Evolutionary conservation across 2,329 filamentous ascomycete species (phyloP), one percentile per base, ranked within the genome.

Genomic region (Aspergillus thermomutatus): DNA sequence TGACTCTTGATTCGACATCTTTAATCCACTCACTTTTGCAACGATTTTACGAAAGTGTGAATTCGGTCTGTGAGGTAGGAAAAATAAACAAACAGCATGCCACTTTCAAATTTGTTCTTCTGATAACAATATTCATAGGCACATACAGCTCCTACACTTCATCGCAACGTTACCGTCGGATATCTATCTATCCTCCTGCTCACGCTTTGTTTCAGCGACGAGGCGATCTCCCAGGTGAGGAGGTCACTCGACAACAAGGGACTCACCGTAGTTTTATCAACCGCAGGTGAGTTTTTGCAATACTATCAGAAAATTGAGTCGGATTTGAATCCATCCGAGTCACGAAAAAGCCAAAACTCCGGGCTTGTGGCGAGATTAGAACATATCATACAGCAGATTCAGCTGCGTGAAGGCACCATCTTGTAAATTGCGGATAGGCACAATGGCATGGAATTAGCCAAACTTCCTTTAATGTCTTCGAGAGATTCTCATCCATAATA

Each of bases 171-270:
- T 27, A 87, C 89, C 1, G 86, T 93, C 70, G 92, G 91, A 17
- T 97, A 96, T 70, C 80, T 97, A 25, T 87, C 91, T 0, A 87
- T 97, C 14, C 79, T 96, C 5, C 80, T 97, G 2, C 91, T 91
- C 19, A 94, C 92, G 63, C 77, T 97, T 25, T 92, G 87, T 64
- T 79, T 94, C 27, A 78, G 83, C 53, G 59, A 69, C 8, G 67
- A 69, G 2, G 77, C 82, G 4, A 76, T 79, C 45, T 54, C 64
- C 9, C 73, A 75, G 25, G 71, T 85, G 17, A 73, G 73, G 34
- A 59, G 60, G 4, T 67, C 70, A 9, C 72, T 86, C 27, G 78
- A 78, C 2, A 75, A 77, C 1, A 70, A 78, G 26, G 80, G 75
- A 4, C 69, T 88, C 14, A 64, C 72, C 5, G 66, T 77, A 17